Conservation (phyloP, 163 green algal species). For the Scenedesmus sp. region DNA sequence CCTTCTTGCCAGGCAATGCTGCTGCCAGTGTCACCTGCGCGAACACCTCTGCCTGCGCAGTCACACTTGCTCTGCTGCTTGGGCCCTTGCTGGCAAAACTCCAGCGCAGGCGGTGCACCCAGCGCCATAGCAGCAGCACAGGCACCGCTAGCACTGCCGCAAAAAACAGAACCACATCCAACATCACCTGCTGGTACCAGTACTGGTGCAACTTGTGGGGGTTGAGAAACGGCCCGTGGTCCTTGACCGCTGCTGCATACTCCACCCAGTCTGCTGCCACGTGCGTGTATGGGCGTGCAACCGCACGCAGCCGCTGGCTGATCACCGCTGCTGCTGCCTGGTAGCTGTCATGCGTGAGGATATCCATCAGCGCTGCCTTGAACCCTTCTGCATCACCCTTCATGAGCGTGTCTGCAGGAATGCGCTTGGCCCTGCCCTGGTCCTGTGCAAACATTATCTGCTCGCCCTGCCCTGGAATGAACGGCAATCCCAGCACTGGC, state of each 20-base stretch:
- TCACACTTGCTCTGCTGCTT: background rate
- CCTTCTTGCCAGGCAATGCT: slow-evolving; percentile 11
- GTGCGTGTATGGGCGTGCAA: background rate
- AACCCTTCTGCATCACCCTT: slow-evolving; percentile 12
- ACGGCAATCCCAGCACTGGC: slow-evolving; percentile 47
- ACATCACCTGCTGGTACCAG: slow-evolving; percentile 46
- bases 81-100: background rate
- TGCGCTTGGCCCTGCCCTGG: slow-evolving; percentile 16
- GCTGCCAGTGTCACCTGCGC: background rate
- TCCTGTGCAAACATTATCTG: slow-evolving; percentile 47
- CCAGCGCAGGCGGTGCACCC: background rate
- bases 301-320: slow-evolving; percentile 25
- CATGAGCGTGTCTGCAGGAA: slow-evolving; percentile 13
- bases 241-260: slow-evolving; percentile 41
- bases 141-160: background rate
- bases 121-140: slow-evolving; percentile 10
- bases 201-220: slow-evolving; percentile 27
- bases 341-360: slow-evolving; percentile 17
- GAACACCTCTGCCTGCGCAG: background rate
- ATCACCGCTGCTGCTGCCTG: background rate
- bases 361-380: background rate
- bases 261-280: slow-evolving; percentile 51
- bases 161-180: slow-evolving; percentile 48
- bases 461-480: slow-evolving; percentile 54
- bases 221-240: slow-evolving; percentile 52